Conservation (phyloP, 371 early-diverging fungal species). For the Mortierella sp. region DNA sequence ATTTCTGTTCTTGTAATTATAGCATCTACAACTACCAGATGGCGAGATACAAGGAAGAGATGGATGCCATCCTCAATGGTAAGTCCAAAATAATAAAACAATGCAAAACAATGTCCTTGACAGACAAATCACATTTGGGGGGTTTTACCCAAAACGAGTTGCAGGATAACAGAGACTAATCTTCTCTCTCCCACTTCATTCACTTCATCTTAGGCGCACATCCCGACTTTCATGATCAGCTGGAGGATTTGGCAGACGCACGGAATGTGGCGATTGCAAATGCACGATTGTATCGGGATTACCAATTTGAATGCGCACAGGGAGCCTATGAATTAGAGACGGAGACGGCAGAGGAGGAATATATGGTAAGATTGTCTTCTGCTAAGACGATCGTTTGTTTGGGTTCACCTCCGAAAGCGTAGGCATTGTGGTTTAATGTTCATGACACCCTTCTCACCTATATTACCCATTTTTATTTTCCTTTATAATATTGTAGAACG, state of each 20-base stretch:
- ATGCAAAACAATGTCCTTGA: too few relatives aligned
- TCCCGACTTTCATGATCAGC: constrained; percentile 73
- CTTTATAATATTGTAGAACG: constrained; percentile 54
- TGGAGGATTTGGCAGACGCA: constrained; percentile 70
- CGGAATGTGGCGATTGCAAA: constrained; percentile 69
- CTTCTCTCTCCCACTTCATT: background rate
- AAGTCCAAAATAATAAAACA: background rate
- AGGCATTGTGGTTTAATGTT: constrained; percentile 18
- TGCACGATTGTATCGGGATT: constrained; percentile 75
- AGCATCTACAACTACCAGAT: constrained; percentile 52
- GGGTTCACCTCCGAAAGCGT: background rate
- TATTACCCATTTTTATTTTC: background rate
- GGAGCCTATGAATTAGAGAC: constrained; percentile 72
- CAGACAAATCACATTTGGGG: too few relatives aligned
- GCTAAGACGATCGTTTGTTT: background rate
- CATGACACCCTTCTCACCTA: background rate
- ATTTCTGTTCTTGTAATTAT: background rate
- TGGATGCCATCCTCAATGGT: constrained; percentile 55
- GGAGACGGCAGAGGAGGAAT: constrained; percentile 71
- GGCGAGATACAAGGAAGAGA: constrained; percentile 57
- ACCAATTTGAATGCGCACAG: constrained; percentile 78
- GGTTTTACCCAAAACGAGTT: background rate
- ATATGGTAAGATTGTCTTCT: constrained; percentile 58
- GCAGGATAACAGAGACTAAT: background rate
- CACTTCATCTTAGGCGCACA: constrained; percentile 70